Conservation (phyloP, 2,329 filamentous ascomycete genomes). For the Fusarium globosum region DNA sequence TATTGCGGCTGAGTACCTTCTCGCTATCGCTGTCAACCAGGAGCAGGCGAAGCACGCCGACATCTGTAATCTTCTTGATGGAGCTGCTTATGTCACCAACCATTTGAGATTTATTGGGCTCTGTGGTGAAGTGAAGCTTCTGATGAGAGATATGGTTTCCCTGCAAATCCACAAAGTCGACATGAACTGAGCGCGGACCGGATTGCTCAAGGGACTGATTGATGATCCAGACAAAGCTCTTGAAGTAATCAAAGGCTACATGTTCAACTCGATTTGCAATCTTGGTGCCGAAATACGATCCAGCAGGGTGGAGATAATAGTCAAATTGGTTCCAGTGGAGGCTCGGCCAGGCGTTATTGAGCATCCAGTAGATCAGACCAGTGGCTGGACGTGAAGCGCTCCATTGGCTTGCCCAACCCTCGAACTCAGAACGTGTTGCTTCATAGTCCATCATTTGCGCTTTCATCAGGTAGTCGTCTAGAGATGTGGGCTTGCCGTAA, state of each 20-base stretch:
- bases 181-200: not conserved
- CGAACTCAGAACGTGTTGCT: not conserved
- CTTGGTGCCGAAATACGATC: not conserved
- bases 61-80: not conserved
- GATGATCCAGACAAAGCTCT: not conserved
- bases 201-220: not conserved
- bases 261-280: not conserved
- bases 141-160: not conserved
- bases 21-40: not conserved
- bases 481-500: not conserved
- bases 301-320: not conserved
- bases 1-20: not conserved
- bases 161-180: not conserved
- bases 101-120: not conserved
- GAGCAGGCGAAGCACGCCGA: not conserved
- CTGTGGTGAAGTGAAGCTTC: not conserved
- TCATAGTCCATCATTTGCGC: not conserved
- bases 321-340: not conserved
- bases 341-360: not conserved
- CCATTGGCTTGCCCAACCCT: not conserved
- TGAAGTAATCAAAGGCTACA: not conserved
- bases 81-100: not conserved
- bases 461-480: not conserved
- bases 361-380: not conserved
- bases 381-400: not conserved